These are phyloP conservation scores for Cystobasidium tubakii DNA, from an alignment of 768 basidiomycete genomes.

Conservation along the genomic window DNA sequence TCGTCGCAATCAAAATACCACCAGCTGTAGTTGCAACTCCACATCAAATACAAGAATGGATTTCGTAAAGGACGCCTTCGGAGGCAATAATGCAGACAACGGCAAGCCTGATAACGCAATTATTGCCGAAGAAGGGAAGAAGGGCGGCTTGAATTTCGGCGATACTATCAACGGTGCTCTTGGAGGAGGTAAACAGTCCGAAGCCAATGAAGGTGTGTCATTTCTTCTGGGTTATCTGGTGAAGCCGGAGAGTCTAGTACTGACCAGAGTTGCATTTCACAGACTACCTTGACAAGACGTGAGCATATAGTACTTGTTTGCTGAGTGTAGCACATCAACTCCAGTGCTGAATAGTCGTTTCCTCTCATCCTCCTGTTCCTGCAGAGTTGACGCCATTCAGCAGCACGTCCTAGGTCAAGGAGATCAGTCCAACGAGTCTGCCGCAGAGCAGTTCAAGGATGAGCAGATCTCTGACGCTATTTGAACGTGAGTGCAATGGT, in stretches of 20 bases:
- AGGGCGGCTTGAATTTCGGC: conserved; percentile 13
- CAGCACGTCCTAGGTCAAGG: conserved; percentile 21
- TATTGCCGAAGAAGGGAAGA: conserved; percentile 3
- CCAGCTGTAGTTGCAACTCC: too few relatives aligned
- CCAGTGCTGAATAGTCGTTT: neutral
- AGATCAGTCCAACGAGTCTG: conserved; percentile 29
- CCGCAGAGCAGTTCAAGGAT: conserved; percentile 27
- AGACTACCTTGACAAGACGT: conserved; percentile 32
- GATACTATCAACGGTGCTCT: conserved; percentile 6
- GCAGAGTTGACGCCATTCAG: conserved; percentile 15
- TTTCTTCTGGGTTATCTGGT: neutral
- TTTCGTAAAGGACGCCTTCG: conserved; percentile 13
- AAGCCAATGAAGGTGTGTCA: conserved; percentile 25
- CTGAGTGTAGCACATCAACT: neutral
- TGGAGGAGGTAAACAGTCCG: conserved; percentile 10
- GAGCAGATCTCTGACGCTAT: conserved; percentile 22
- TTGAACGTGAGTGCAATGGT: conserved; percentile 9
- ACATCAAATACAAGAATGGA: conserved; percentile 4
- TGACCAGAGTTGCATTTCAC: neutral
- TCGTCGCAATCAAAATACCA: too few relatives aligned
- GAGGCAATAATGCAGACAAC: neutral
- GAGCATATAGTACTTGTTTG: neutral
- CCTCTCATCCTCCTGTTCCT: neutral
- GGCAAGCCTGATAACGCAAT: conserved; percentile 18
- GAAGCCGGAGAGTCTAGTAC: neutral